These are phyloP conservation scores for Mycena sp. DNA, from an alignment of 1,284 basidiomycete genomes.

Conservation along the genomic window DNA sequence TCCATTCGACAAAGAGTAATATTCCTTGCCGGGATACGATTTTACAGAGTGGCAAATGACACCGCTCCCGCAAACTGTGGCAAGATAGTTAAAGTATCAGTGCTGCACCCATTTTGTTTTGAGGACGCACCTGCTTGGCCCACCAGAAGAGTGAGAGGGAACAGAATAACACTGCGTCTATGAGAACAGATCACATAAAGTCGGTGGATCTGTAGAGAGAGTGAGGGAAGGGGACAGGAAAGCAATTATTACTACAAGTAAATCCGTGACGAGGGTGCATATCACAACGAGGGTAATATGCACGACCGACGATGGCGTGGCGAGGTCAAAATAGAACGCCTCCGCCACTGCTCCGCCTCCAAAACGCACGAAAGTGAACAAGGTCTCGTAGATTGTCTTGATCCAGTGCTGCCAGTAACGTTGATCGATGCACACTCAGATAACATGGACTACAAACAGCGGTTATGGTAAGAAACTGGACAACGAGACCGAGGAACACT, in stretches of 20 bases:
- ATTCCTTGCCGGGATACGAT: not conserved
- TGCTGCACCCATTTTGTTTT: not conserved
- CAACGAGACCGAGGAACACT: not conserved
- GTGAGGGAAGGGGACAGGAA: not conserved
- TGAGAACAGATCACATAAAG: not conserved
- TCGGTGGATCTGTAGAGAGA: not conserved
- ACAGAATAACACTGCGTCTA: not conserved
- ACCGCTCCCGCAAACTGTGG: not conserved
- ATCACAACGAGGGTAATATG: not conserved
- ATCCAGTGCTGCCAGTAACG: not conserved
- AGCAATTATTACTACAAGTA: not conserved
- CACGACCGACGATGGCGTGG: not conserved
- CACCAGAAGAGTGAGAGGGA: not conserved
- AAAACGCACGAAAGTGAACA: not conserved
- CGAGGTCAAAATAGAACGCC: not conserved
- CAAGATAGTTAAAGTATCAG: not conserved
- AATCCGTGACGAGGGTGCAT: not conserved
- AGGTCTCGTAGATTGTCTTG: not conserved
- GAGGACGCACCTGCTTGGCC: not conserved
- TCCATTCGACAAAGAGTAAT: not conserved
- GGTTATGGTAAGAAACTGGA: not conserved
- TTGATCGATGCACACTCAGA: not conserved
- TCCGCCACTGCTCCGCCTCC: not conserved
- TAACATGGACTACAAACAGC: not conserved
- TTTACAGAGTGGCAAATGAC: not conserved